These are phyloP conservation scores for Suillus clintonianus DNA, from an alignment of 768 basidiomycete species.

Conservation along the genomic window DNA sequence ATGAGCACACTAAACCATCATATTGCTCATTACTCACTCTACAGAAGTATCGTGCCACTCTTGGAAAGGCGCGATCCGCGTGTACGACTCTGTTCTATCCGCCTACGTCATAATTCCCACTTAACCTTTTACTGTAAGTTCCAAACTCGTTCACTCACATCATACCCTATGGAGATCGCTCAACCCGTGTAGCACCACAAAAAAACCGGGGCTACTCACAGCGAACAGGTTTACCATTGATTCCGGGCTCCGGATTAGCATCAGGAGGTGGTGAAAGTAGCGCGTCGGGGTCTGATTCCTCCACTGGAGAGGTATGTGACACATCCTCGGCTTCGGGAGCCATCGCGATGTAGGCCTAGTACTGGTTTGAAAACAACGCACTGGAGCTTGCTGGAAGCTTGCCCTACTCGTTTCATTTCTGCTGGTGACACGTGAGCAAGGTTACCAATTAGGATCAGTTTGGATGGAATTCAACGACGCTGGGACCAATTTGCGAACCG, in stretches of 20 bases:
- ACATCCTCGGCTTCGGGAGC: slow-evolving; percentile 7
- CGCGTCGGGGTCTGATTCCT: slow-evolving; percentile 57
- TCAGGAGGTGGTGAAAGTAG: slow-evolving; percentile 49
- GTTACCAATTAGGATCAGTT: not conserved
- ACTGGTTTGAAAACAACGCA: not conserved
- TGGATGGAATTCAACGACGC: not conserved
- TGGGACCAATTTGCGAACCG: not conserved
- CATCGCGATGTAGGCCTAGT: not conserved
- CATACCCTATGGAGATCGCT: slow-evolving; percentile 61
- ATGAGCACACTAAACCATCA: slow-evolving; percentile 5
- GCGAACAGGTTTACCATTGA: slow-evolving; percentile 74
- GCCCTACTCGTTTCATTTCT: not conserved
- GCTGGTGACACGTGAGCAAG: not conserved
- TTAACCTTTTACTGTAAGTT: slow-evolving; percentile 9
- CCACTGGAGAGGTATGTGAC: slow-evolving; percentile 45
- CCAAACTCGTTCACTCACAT: slow-evolving; percentile 54
- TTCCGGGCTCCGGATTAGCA: slow-evolving; percentile 69
- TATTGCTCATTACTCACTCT: slow-evolving; percentile 51
- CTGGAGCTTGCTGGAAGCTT: not conserved
- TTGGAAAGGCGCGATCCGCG: slow-evolving; percentile 81
- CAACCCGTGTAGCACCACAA: not conserved
- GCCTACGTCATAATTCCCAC: slow-evolving; percentile 48
- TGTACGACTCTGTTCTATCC: slow-evolving; percentile 81
- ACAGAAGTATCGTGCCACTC: slow-evolving; percentile 81
- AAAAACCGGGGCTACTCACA: slow-evolving; percentile 53